Percentiles rank a stretch among this genome's conserved stretches.
These are phyloP conservation scores for Spatholobus suberectus DNA, from an alignment of 306 rosid genomes.

Conservation along the genomic window DNA sequence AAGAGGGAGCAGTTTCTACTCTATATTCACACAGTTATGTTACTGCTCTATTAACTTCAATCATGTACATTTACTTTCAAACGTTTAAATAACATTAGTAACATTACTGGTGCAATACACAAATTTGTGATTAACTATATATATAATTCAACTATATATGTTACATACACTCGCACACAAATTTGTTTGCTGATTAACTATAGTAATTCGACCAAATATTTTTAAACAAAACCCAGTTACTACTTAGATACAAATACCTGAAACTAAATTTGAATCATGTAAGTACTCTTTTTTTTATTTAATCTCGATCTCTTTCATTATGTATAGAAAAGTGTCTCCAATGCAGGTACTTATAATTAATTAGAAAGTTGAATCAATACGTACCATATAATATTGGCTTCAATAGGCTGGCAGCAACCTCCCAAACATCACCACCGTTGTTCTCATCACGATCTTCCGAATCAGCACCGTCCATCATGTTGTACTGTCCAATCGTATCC, in stretches of 20 bases:
- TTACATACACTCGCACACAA: too few species aligned
- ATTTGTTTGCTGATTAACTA: too few species aligned
- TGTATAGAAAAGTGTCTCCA: background rate
- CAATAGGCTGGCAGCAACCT: constrained; percentile 65
- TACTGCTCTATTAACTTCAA: background rate
- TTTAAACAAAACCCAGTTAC: too few species aligned
- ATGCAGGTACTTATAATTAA: background rate
- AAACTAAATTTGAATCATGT: background rate
- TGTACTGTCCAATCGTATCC: constrained; percentile 65
- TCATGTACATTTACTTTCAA: background rate
- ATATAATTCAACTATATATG: background rate
- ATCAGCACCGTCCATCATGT: constrained; percentile 49
- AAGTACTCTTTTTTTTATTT: background rate
- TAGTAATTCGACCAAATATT: too few species aligned
- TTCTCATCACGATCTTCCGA: background rate
- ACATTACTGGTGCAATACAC: background rate
- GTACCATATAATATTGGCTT: constrained; percentile 86
- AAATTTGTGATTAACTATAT: background rate
- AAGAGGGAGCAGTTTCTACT: background rate
- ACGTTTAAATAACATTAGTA: background rate
- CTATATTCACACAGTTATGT: background rate
- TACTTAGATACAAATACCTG: too few species aligned
- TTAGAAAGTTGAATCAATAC: constrained; percentile 3
- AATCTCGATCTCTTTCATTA: background rate
- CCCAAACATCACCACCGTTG: constrained; percentile 53